These are phyloP conservation scores for Schizochytrium sp. DNA, from an alignment of 108 stramenopile genomes.

Conservation along the genomic window DNA sequence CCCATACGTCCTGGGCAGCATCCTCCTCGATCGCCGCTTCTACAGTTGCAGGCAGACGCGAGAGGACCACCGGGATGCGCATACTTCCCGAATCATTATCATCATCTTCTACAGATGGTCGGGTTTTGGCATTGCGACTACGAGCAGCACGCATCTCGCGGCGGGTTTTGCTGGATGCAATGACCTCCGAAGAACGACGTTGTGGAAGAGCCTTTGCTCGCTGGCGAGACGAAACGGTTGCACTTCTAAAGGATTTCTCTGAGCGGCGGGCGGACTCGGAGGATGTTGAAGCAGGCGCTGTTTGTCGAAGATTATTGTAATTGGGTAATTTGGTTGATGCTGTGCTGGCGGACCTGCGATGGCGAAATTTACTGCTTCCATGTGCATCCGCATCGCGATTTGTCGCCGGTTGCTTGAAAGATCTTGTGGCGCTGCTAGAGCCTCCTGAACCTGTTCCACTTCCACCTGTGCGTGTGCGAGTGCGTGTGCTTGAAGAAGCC, in stretches of 20 bases:
- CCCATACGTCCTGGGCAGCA: not conserved
- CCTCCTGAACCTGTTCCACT: too few species aligned
- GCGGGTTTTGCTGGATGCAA: not conserved
- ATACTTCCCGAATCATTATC: not conserved
- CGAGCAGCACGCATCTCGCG: not conserved
- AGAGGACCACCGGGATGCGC: not conserved
- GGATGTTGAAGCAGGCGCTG: too few species aligned
- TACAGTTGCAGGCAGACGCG: not conserved
- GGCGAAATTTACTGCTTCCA: not conserved
- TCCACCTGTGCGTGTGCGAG: not conserved
- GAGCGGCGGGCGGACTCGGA: not conserved
- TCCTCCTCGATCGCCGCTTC: conserved; percentile 18
- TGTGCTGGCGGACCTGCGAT: not conserved
- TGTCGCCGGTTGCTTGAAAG: too few species aligned
- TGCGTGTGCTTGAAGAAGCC: not conserved
- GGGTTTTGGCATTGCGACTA: not conserved
- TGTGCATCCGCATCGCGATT: too few species aligned
- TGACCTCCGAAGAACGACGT: not conserved
- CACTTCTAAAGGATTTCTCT: not conserved
- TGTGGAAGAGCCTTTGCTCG: not conserved
- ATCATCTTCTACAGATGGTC: not conserved
- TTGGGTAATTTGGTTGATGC: not conserved
- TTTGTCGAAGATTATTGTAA: too few species aligned
- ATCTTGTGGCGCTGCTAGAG: too few species aligned
- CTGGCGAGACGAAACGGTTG: not conserved